Conservation (phyloP, 2,329 filamentous ascomycete species). For the Diaporthe sp. region DNA sequence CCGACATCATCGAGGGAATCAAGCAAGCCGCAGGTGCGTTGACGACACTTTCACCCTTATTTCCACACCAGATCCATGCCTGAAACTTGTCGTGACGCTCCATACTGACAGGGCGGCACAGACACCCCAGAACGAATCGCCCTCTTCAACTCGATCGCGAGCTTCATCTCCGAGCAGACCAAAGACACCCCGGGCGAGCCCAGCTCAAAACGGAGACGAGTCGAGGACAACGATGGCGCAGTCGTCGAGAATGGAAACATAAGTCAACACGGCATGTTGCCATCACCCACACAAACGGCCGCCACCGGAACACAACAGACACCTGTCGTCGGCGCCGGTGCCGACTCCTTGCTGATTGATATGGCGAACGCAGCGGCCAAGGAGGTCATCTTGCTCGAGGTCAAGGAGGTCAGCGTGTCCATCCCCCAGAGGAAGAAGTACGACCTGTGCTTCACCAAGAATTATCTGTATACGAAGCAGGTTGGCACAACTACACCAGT, state of each 20-base stretch:
- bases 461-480: constrained; percentile 70
- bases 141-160: constrained; percentile 65
- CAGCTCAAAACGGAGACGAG: constrained; percentile 38
- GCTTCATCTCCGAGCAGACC: constrained; percentile 39
- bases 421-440: constrained; percentile 79
- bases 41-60: background rate
- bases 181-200: constrained; percentile 34
- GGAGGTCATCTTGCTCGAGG: constrained; percentile 69
- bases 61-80: too few relatives aligned
- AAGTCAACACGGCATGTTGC: constrained; percentile 33
- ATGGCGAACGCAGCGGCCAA: constrained; percentile 55
- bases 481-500: constrained; percentile 66
- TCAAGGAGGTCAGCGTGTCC: constrained; percentile 77
- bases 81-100: too few relatives aligned
- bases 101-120: constrained; percentile 46
- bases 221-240: constrained; percentile 32
- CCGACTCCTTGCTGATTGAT: constrained; percentile 41
- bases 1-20: constrained; percentile 70
- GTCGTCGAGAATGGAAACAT: constrained; percentile 20
- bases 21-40: constrained; percentile 63
- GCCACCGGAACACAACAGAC: constrained; percentile 24
- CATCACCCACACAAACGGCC: constrained; percentile 20
- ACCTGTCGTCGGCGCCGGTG: constrained; percentile 37
- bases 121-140: constrained; percentile 64
- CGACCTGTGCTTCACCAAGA: constrained; percentile 72